Percentiles rank a stretch among this genome's conserved stretches.
Evolutionary conservation across 495 filamentous ascomycete species (phyloP).

Genomic region (Daldinia bambusicola): DNA sequence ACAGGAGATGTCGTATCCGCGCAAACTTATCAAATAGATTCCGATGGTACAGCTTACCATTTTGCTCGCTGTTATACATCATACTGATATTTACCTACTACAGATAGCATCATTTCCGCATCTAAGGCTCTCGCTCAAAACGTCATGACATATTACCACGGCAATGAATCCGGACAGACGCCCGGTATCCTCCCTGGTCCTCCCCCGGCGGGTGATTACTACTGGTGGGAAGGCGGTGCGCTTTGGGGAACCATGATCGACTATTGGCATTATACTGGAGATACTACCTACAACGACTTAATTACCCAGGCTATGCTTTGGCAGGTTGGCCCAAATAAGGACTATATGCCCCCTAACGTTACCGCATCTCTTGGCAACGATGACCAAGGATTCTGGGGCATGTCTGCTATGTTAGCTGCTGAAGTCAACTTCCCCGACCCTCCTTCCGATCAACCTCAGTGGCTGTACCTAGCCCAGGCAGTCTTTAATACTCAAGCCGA

Average conservation of each 20-base stretch:
- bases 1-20: conserved; percentile 34
- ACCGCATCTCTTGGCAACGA: conserved; percentile 81
- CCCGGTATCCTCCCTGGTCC: conserved; percentile 72
- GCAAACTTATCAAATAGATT: conserved; percentile 42
- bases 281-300: conserved; percentile 69
- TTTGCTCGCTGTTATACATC: neutral
- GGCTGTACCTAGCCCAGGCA: conserved; percentile 78
- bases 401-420: conserved; percentile 79
- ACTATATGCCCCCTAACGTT: conserved; percentile 76
- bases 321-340: conserved; percentile 68
- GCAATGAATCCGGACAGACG: conserved; percentile 65
- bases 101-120: conserved; percentile 64
- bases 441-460: conserved; percentile 67
- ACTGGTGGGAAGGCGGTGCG: conserved; percentile 69
- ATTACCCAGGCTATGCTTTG: conserved; percentile 68
- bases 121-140: conserved; percentile 67
- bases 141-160: conserved; percentile 68
- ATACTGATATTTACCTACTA: neutral
- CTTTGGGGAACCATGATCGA: conserved; percentile 70
- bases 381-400: conserved; percentile 85
- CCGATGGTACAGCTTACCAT: conserved; percentile 34
- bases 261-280: conserved; percentile 77
- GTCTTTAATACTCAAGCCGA: conserved; percentile 77
- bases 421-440: conserved; percentile 77
- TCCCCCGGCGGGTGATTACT: conserved; percentile 60